A percentile compares a stretch with the other conserved stretches of the same genome.
These are phyloP conservation scores for Tilletia indica DNA, from an alignment of 1,284 basidiomycete genomes.

Conservation along the genomic window DNA sequence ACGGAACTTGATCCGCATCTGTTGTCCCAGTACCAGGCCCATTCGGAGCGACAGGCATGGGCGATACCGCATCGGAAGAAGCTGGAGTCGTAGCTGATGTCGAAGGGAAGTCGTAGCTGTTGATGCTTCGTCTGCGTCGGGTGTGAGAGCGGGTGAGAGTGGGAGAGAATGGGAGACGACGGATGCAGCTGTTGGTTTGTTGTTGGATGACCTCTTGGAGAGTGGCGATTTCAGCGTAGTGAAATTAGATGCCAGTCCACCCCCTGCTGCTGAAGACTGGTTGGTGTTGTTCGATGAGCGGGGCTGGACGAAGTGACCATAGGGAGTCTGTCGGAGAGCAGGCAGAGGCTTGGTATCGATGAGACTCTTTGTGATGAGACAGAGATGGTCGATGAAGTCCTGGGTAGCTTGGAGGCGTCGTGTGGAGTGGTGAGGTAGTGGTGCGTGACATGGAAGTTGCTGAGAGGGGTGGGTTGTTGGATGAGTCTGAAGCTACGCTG, in stretches of 20 bases:
- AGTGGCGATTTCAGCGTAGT: background rate
- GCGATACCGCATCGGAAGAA: background rate
- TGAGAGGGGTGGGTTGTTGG: slow-evolving; percentile 12
- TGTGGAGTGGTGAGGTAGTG: slow-evolving; percentile 42
- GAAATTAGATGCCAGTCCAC: background rate
- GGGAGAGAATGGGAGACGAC: background rate
- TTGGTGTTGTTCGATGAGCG: background rate
- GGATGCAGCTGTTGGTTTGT: background rate
- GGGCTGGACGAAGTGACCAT: slow-evolving; percentile 22
- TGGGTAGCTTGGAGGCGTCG: slow-evolving; percentile 33
- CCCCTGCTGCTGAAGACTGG: background rate
- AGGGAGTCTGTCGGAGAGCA: slow-evolving; percentile 31
- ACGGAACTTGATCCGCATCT: background rate
- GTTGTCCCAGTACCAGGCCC: background rate
- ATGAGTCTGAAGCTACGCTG: background rate
- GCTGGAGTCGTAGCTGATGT: no score
- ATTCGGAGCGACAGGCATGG: background rate
- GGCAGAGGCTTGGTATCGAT: slow-evolving; percentile 40
- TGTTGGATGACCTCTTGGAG: background rate
- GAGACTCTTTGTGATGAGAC: slow-evolving; percentile 42
- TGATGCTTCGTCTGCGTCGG: slow-evolving; percentile 13
- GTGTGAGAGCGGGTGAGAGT: background rate
- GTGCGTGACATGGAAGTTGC: slow-evolving; percentile 32
- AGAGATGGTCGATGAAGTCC: slow-evolving; percentile 49
- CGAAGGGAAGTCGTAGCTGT: background rate